Conservation (phyloP, 1,139 yeast genomes). For the Zygosaccharomyces pseudobailii region DNA sequence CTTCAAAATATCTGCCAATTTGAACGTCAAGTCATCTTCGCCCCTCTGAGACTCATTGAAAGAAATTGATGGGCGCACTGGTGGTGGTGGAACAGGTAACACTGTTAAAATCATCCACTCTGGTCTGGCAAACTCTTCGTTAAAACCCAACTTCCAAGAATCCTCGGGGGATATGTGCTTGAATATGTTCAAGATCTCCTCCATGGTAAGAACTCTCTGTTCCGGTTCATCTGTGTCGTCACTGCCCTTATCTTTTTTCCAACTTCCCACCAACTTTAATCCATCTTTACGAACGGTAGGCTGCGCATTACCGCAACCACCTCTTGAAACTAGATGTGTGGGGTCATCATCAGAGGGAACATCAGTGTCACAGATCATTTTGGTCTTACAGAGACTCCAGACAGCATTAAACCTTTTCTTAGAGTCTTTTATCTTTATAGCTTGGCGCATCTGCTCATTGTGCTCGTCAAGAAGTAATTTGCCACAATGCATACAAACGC, state of each 20-base stretch:
- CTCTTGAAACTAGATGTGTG: slow-evolving; percentile 57
- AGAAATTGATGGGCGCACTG: slow-evolving; percentile 97
- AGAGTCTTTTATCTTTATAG: slow-evolving; percentile 85
- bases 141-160: slow-evolving; percentile 76
- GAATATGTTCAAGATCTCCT: slow-evolving; percentile 86
- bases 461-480: slow-evolving; percentile 83
- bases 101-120: slow-evolving; percentile 98
- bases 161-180: slow-evolving; percentile 87
- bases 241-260: slow-evolving; percentile 79
- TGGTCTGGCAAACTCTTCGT: slow-evolving; percentile 95
- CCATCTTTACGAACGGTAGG: slow-evolving; percentile 97
- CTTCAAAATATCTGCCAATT: slow-evolving; percentile 92
- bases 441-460: slow-evolving; percentile 83
- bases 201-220: slow-evolving; percentile 79
- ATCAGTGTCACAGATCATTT: slow-evolving; percentile 94
- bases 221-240: slow-evolving; percentile 87
- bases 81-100: slow-evolving; percentile 99
- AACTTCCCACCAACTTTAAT: slow-evolving; percentile 90
- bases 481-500: slow-evolving; percentile 98
- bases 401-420: slow-evolving; percentile 95
- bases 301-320: slow-evolving; percentile 97
- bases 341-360: slow-evolving; percentile 61
- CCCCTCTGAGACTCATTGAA: slow-evolving; percentile 98
- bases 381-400: slow-evolving; percentile 86
- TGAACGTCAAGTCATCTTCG: slow-evolving; percentile 97